Percentiles rank a stretch among this genome's conserved stretches.
Evolutionary conservation across 257 asterid species (phyloP).

Genomic region (Capsicum baccatum): DNA sequence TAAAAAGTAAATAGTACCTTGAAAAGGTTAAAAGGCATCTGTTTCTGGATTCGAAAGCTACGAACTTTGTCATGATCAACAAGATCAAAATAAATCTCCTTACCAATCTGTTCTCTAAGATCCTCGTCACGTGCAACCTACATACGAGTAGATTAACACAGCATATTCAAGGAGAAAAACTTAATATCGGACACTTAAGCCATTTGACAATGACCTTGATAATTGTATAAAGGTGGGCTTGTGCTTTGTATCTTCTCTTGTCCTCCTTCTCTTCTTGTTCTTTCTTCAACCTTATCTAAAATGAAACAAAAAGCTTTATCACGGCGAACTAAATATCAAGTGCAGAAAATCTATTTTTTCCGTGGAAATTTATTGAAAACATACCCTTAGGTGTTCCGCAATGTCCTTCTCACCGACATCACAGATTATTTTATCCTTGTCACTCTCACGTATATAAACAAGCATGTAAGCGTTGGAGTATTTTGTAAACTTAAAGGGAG

Average conservation of each 20-base stretch:
- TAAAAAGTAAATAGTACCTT: constrained; percentile 58
- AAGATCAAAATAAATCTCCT: constrained; percentile 87
- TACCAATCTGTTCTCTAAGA: constrained; percentile 88
- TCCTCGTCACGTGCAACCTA: constrained; percentile 99
- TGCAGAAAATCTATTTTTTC: constrained; percentile 2
- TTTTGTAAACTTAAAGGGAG: constrained; percentile 94
- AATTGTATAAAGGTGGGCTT: constrained; percentile 94
- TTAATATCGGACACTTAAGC: constrained; percentile 6
- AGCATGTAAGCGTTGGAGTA: constrained; percentile 99
- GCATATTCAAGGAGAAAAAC: constrained; percentile 18
- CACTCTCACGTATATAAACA: constrained; percentile 94
- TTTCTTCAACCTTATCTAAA: constrained; percentile 90
- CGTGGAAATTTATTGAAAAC: constrained; percentile 24
- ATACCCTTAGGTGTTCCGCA: constrained; percentile 97
- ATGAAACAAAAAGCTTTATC: constrained; percentile 27
- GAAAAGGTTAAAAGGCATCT: constrained; percentile 74
- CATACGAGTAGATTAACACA: constrained; percentile 20
- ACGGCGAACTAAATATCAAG: neutral
- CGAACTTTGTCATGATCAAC: constrained; percentile 98
- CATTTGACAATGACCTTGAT: constrained; percentile 68
- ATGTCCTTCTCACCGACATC: constrained; percentile 98
- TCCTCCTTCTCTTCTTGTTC: constrained; percentile 99
- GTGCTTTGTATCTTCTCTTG: constrained; percentile 88
- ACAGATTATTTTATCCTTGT: constrained; percentile 94
- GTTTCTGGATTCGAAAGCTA: constrained; percentile 91